These are phyloP conservation scores for Silene conica DNA, from an alignment of 148 eudicot genomes.

Conservation along the genomic window DNA sequence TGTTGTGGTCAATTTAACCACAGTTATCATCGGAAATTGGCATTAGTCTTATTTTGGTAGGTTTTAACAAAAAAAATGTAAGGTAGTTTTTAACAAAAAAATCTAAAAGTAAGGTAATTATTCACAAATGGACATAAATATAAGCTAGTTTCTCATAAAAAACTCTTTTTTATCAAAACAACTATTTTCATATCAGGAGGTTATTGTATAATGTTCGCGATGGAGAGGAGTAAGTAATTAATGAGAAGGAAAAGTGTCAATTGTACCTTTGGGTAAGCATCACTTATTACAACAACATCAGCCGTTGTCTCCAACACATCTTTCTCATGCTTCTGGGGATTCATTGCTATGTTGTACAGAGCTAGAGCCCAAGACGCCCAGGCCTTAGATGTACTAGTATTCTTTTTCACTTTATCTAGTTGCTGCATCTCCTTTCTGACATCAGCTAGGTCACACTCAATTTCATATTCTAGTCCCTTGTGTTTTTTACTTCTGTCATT, in stretches of 20 bases:
- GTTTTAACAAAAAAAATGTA: too few relatives aligned
- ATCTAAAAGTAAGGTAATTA: too few relatives aligned
- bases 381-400: constrained; percentile 31
- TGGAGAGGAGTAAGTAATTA: constrained; percentile 1
- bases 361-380: constrained; percentile 86
- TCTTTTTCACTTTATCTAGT: constrained; percentile 22
- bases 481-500: constrained; percentile 46
- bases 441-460: constrained; percentile 23
- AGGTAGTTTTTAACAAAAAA: too few relatives aligned
- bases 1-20: too few relatives aligned
- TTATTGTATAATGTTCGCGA: too few relatives aligned
- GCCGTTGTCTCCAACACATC: constrained; percentile 48
- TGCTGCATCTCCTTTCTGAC: constrained; percentile 26
- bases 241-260: background rate
- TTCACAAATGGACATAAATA: too few relatives aligned
- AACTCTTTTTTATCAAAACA: too few relatives aligned
- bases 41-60: too few relatives aligned
- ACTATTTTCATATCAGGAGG: too few relatives aligned
- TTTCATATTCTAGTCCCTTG: constrained; percentile 41
- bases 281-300: constrained; percentile 69
- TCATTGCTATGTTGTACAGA: constrained; percentile 61
- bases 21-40: too few relatives aligned
- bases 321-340: constrained; percentile 58
- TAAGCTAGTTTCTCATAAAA: too few relatives aligned
- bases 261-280: constrained; percentile 76